These are phyloP conservation scores for Leptosphaerulina australis DNA, from an alignment of 2,329 filamentous ascomycete species.

Conservation along the genomic window DNA sequence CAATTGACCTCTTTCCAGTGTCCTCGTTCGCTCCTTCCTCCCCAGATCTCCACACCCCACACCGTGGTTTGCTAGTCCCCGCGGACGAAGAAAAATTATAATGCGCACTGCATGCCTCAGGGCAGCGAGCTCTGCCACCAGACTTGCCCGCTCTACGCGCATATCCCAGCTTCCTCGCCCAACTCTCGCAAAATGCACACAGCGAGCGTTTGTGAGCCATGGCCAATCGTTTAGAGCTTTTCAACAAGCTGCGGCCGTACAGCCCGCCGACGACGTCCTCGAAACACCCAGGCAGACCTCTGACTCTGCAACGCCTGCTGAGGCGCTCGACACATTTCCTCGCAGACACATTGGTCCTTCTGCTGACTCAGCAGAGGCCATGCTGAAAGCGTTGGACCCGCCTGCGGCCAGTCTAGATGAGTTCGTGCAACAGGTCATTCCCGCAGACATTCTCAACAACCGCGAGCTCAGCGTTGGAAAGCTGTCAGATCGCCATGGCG, in stretches of 20 bases:
- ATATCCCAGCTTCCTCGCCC: constrained; percentile 30
- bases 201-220: constrained; percentile 25
- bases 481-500: constrained; percentile 49
- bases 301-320: constrained; percentile 41
- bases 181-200: constrained; percentile 24
- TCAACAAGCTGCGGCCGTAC: constrained; percentile 28
- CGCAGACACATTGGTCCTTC: constrained; percentile 87
- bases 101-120: constrained; percentile 44
- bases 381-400: constrained; percentile 81
- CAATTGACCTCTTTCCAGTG: constrained; percentile 11
- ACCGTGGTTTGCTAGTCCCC: constrained; percentile 7
- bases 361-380: constrained; percentile 69
- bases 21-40: constrained; percentile 5
- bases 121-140: constrained; percentile 39
- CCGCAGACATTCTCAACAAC: constrained; percentile 74
- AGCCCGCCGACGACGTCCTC: constrained; percentile 38
- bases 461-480: constrained; percentile 63
- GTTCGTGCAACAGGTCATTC: constrained; percentile 84
- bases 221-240: constrained; percentile 31
- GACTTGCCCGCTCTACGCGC: constrained; percentile 32
- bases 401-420: constrained; percentile 75
- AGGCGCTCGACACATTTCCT: constrained; percentile 69
- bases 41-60: constrained; percentile 12
- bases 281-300: constrained; percentile 33
- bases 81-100: constrained; percentile 13